These are phyloP conservation scores for Pleurotus djamor DNA, from an alignment of 768 basidiomycete species.

Conservation along the genomic window DNA sequence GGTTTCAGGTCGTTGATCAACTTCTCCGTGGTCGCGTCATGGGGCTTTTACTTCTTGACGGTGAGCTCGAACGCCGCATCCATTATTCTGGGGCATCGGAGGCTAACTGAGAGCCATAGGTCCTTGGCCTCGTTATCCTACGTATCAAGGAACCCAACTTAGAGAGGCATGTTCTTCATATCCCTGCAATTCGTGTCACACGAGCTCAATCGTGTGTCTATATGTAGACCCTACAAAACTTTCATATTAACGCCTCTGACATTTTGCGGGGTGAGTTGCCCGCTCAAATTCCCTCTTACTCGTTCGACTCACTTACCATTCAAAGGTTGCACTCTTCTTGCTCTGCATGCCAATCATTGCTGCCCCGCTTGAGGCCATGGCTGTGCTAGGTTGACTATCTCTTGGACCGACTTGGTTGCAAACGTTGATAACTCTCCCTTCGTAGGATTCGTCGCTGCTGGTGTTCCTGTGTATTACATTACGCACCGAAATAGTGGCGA, in stretches of 20 bases:
- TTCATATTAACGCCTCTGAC: conserved; percentile 89
- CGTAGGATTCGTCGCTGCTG: conserved; percentile 73
- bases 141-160: conserved; percentile 89
- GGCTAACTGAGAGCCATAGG: conserved; percentile 36
- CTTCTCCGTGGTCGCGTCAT: conserved; percentile 84
- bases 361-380: conserved; percentile 83
- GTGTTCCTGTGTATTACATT: conserved; percentile 81
- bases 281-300: background rate
- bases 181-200: background rate
- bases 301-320: conserved; percentile 3
- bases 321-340: conserved; percentile 82
- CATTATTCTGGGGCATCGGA: background rate
- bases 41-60: conserved; percentile 87
- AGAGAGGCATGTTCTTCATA: conserved; percentile 50
- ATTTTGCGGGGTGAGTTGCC: conserved; percentile 75
- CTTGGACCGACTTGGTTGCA: background rate
- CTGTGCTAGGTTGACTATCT: conserved; percentile 70
- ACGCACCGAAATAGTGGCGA: conserved; percentile 54
- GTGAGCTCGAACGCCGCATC: conserved; percentile 35
- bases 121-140: conserved; percentile 84
- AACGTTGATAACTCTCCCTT: conserved; percentile 3
- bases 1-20: conserved; percentile 89
- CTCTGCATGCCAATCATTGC: conserved; percentile 94
- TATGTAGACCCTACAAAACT: conserved; percentile 83
- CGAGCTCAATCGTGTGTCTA: background rate